phyloP scores from a whole-genome alignment of 2,329 filamentous ascomycete species.

The Cordyceps tenuipes region DNA sequence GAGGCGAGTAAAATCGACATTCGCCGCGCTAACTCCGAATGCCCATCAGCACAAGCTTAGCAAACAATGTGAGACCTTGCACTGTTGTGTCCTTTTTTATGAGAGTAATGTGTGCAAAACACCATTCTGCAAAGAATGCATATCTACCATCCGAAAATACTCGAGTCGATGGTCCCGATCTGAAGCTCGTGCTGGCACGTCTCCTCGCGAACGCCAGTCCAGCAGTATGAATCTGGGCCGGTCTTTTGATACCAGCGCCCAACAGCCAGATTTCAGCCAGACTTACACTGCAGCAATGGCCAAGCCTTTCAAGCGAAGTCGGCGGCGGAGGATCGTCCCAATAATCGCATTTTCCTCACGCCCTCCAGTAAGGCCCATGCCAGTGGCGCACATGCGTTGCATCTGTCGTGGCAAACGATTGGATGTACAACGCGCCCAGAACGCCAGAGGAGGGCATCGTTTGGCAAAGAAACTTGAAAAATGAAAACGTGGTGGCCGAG shows the following conservation, averaged over 20 bases:
- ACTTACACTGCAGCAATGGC: neutral
- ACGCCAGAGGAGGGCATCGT: neutral
- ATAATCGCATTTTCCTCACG: neutral
- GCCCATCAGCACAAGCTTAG: neutral
- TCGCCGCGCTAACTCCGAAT: neutral
- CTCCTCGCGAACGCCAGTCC: neutral
- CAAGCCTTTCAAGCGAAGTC: neutral
- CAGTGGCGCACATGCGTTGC: neutral
- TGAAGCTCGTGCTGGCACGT: neutral
- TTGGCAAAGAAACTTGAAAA: neutral
- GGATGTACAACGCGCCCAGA: neutral
- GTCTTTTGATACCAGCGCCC: neutral
- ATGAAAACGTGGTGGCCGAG: neutral
- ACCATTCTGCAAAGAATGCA: neutral
- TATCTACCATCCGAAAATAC: neutral
- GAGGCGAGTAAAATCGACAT: neutral
- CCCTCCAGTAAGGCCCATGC: neutral
- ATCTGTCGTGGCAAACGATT: neutral
- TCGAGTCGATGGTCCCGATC: neutral
- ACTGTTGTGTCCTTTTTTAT: neutral
- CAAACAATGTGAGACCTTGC: slow-evolving; percentile 2
- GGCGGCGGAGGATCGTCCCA: neutral
- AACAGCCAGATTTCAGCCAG: neutral
- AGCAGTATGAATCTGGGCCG: neutral
- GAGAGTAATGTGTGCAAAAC: neutral